Evolutionary conservation across 2,329 filamentous ascomycete species (phyloP).

Genomic region (Ascochyta viciae-villosae): DNA sequence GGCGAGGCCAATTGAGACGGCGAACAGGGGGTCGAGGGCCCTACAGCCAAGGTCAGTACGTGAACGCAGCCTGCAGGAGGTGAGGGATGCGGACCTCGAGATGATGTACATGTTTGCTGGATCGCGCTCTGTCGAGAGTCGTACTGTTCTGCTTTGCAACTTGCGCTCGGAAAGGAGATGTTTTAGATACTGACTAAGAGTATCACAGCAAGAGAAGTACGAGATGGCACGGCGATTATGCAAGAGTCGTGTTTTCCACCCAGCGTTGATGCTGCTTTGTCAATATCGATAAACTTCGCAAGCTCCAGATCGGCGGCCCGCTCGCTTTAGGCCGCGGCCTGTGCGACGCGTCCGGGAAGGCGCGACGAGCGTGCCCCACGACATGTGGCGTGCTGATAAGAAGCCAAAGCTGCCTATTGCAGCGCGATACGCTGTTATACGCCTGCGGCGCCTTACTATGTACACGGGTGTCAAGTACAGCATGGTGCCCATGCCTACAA

Average conservation of each 20-base stretch:
- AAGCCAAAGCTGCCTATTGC: not conserved
- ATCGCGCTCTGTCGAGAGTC: not conserved
- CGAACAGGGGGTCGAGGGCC: constrained; percentile 58
- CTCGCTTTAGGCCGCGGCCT: constrained; percentile 24
- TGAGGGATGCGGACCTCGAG: constrained; percentile 5
- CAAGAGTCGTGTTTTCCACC: not conserved
- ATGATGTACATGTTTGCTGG: constrained; percentile 12
- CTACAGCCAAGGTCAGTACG: constrained; percentile 32
- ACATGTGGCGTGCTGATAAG: constrained; percentile 2
- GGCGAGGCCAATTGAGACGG: constrained; percentile 55
- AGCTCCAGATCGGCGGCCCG: constrained; percentile 24
- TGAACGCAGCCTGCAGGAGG: too few relatives aligned
- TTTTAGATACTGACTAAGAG: not conserved
- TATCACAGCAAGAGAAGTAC: not conserved
- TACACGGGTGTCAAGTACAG: not conserved
- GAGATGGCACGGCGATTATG: not conserved
- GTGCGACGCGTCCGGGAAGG: constrained; percentile 18
- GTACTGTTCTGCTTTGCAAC: not conserved
- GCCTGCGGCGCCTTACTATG: not conserved
- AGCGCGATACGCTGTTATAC: not conserved
- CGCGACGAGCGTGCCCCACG: constrained; percentile 24
- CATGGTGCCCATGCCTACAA: constrained; percentile 5
- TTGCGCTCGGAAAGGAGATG: not conserved
- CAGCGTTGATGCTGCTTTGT: not conserved
- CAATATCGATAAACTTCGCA: constrained; percentile 28